Evolutionary conservation across 805 yeast genomes (phyloP), one percentile per base, ranked within the genome.

Genomic region (Starmerella vitae): DNA sequence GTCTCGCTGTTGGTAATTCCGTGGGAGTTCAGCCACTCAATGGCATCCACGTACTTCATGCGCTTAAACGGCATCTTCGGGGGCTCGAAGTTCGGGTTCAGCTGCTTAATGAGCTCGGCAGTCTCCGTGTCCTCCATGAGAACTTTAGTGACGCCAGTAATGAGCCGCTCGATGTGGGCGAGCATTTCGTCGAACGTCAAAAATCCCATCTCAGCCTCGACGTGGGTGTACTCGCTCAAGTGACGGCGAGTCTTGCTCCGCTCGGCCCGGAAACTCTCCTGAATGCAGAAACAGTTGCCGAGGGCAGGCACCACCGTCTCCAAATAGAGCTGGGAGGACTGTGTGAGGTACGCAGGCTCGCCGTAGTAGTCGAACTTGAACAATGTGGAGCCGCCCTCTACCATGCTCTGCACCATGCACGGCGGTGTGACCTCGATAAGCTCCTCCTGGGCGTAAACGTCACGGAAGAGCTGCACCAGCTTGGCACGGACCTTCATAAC

Each of bases 361-460:
- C 95, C 97, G 60, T 91, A 91, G 68, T 93, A 91, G 61, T 82
- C 80, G 67, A 91, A 68, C 55, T 78, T 76, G 70, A 91, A 91
- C 57, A 91, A 69, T 14, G 98, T 91, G 29, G 96, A 81, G 39
- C 99, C 99, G 60, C 99, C 98, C 67, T 91, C 99, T 44, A 91
- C 99, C 68, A 91, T 97, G 29, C 95, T 86, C 67, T 91, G 98
- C 41, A 91, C 99, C 97, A 91, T 91, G 65, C 97, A 86, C 56
- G 99, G 99, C 33, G 98, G 96, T 29, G 97, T 91, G 44, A 93
- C 95, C 69, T 91, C 99, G 24, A 74, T 65, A 37, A 86, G 56
- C 25, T 73, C 71, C 64, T 78, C 83, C 55, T 83, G 91, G 19
- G 59, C 66, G 58, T 71, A 88, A 43, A 79, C 79, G 50, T 74